Base-by-base conservation (phyloP, 148 eudicot genomes). In the Vaccinium macrocarpon region DNA sequence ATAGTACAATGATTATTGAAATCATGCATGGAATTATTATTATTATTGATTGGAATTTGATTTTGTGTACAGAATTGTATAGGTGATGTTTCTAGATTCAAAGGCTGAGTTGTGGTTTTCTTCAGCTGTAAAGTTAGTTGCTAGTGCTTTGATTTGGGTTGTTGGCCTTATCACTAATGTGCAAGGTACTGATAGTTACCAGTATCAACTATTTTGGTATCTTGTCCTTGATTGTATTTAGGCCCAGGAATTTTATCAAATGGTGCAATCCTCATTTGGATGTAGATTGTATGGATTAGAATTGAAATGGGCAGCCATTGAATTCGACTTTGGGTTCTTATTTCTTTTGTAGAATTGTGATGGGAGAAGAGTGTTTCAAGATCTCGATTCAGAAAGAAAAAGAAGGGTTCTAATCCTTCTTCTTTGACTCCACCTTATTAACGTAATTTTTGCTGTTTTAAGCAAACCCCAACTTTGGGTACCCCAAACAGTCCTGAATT, bases 391-490 rank as follows among this genome's bases (percentile, higher is more conserved):
- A 77, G 82, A 57, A 91, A 84, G 83, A 85, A 76, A 27, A 85
- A 89, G 79, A 90, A 84, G 49, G 78, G 81, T 35, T 83, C 50
- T 71, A 12, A 55, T 78, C 62, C 85, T 51, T 11, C 68, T 4
- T 42, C 46, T 85, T 78, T 72, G 42, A 29, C 74, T 46, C 23
- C 25, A 35, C 72, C 78, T 27, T 84, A 55, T 53, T 84, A 48
- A 32, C 84, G 85, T 42, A 85, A n/a, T 61, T 93, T 87, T 52
- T 76, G 87, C 70, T 91, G 93, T 81, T 61, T 87, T 38, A 89
- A 89, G 80, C 84, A 82, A 19, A 88, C 91, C 76, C 77, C 80
- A 78, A 88, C 88, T 66, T 32, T 85, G 88, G 84, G 82, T 81
- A 87, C 89, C 35, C 87, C 88, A 8, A 88, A 90, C 83, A 88